These are phyloP conservation scores for Fistulifera pelliculosa DNA, from an alignment of 108 stramenopile species.

Conservation along the genomic window DNA sequence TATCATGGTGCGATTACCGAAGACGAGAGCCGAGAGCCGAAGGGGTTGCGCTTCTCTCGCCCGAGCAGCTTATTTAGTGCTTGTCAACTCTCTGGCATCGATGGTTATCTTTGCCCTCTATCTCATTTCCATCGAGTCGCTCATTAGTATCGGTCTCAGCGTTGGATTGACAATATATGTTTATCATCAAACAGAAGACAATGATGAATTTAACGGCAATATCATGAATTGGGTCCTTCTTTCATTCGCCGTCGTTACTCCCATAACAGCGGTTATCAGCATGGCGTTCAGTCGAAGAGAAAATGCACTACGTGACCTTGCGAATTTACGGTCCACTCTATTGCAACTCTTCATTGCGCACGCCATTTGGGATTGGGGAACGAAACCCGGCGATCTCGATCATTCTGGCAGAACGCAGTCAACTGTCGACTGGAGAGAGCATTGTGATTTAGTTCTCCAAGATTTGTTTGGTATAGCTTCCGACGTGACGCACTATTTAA, in stretches of 20 bases:
- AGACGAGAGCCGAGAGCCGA: too few relatives aligned
- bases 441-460: conserved; percentile 36
- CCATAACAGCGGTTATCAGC: conserved; percentile 40
- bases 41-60: too few relatives aligned
- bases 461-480: conserved; percentile 37
- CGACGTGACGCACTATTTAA: conserved; percentile 49
- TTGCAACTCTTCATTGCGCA: conserved; percentile 46
- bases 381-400: conserved; percentile 18
- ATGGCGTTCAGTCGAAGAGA: conserved; percentile 64
- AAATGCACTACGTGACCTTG: conserved; percentile 39
- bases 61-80: not conserved
- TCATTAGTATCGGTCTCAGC: conserved; percentile 34
- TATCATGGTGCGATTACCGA: too few relatives aligned
- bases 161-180: conserved; percentile 35
- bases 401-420: conserved; percentile 14
- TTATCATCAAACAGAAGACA: conserved; percentile 1
- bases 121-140: conserved; percentile 37
- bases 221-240: conserved; percentile 58
- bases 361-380: conserved; percentile 59
- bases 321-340: conserved; percentile 35
- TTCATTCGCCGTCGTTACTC: conserved; percentile 66
- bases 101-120: conserved; percentile 29
- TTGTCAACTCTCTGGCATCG: conserved; percentile 20
- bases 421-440: conserved; percentile 41
- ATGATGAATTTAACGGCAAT: conserved; percentile 15